Evolutionary conservation across 129 eudicot species (phyloP).

Genomic region (Artemisia argyi): DNA sequence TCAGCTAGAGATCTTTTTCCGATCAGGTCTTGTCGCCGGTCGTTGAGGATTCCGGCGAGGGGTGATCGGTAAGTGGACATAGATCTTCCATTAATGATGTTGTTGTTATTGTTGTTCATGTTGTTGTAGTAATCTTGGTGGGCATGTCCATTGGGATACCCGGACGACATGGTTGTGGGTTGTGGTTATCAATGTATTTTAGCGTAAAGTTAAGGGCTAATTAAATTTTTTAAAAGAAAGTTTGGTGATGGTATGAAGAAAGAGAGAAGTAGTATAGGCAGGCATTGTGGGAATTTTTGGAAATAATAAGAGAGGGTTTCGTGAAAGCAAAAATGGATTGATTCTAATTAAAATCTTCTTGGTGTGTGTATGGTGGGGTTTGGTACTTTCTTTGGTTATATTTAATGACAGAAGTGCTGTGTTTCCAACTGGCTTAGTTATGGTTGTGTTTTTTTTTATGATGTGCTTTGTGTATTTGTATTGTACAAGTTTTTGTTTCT

Average conservation of each 20-base stretch:
- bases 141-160: slow-evolving; percentile 53
- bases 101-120: slow-evolving; percentile 10
- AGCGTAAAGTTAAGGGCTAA: too few relatives aligned
- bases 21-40: slow-evolving; percentile 33
- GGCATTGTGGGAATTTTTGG: slow-evolving; percentile 41
- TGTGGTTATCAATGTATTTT: too few relatives aligned
- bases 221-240: neutral
- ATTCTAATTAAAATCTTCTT: slow-evolving; percentile 29
- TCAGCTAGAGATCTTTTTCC: slow-evolving; percentile 43
- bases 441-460: slow-evolving; percentile 33
- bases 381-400: too few relatives aligned
- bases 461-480: slow-evolving; percentile 29
- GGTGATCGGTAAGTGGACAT: slow-evolving; percentile 28
- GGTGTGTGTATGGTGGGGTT: slow-evolving; percentile 6
- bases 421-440: slow-evolving; percentile 44
- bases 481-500: slow-evolving; percentile 26
- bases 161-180: slow-evolving; percentile 49
- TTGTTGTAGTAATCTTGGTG: slow-evolving; percentile 44
- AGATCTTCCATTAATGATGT: slow-evolving; percentile 45
- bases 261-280: neutral
- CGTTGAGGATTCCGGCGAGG: slow-evolving; percentile 31
- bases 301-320: slow-evolving; percentile 42
- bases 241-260: slow-evolving; percentile 22
- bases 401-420: slow-evolving; percentile 7
- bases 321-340: slow-evolving; percentile 48